Evolutionary conservation across 2,329 filamentous ascomycete genomes (phyloP), one percentile per base, ranked within the genome.

Genomic region (Monosporascus sp.): DNA sequence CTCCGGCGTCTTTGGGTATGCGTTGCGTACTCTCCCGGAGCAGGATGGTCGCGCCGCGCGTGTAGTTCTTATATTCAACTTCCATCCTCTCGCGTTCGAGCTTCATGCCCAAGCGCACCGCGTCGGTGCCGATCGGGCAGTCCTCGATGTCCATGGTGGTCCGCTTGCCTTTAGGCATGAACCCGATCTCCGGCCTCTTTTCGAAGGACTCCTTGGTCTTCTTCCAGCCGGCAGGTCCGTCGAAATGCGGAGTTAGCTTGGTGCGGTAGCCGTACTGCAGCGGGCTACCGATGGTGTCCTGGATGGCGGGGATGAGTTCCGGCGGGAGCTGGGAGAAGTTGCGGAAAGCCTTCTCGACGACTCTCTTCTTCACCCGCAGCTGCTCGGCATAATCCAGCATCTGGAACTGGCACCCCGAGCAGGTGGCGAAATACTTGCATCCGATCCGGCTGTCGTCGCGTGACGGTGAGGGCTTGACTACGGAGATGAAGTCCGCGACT

Each of bases 241-340:
- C 88, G 67, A 97, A 99, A 71, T 99, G 94, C 27, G 94, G 94
- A 18, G 94, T 99, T 60, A 99, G 80, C 73, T 99, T 99, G 20
- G 94, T 99, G 51, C 94, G 84, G 75, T 99, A 99, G 52, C 87
- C 89, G 70, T 95, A 97, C 71, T 96, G 86, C 56, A 96, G 72
- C 2, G 94, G 94, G 43, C 90, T 96, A 47, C 88, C 89, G 63
- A 97, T 91, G 8, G 94, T 99, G 59, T 95, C 88, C 48, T 79
- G 81, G 52, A 97, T 81, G 3, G 80, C 66, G 2, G 94, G 94
- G 1, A 97, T 77, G 20, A 88, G 75, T 54, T 88, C 84, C 0
- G 88, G 82, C 1, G 88, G 79, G 6, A 99, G 78, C 55, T 90
- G 84, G 15, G 92, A 95, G 72, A 97, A 99, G 75, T 96, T 93